These are phyloP conservation scores for Quercus berberidifolia DNA, from an alignment of 306 rosid genomes.

Conservation along the genomic window DNA sequence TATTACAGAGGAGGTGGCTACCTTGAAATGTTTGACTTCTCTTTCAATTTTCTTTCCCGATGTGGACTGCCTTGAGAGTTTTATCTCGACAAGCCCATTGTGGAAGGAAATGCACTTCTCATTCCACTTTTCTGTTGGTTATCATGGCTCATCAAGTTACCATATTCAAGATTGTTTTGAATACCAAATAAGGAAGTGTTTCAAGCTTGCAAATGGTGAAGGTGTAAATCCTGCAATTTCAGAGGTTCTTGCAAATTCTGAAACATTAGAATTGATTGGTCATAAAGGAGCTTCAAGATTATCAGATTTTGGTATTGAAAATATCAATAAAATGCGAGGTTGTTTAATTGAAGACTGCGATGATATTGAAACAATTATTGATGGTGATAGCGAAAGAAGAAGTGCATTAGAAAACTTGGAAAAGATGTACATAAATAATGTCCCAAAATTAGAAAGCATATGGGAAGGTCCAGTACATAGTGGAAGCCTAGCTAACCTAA, in stretches of 20 bases:
- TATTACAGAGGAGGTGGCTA: conserved; percentile 12
- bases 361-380: background rate
- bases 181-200: conserved; percentile 8
- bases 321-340: conserved; percentile 13
- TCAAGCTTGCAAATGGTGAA: conserved; percentile 17
- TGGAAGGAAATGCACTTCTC: background rate
- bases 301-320: conserved; percentile 6
- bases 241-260: conserved; percentile 16
- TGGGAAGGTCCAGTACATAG: conserved; percentile 6
- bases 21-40: background rate
- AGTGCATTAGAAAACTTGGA: conserved; percentile 22
- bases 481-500: conserved; percentile 19
- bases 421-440: conserved; percentile 14
- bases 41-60: conserved; percentile 27
- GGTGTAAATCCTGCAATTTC: background rate
- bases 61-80: background rate
- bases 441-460: conserved; percentile 2
- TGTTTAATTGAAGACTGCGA: conserved; percentile 14
- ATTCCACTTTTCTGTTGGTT: conserved; percentile 28
- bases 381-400: background rate
- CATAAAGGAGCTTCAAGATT: conserved; percentile 5
- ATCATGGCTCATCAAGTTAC: conserved; percentile 7
- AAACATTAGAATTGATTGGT: conserved; percentile 23
- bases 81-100: conserved; percentile 7
- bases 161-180: conserved; percentile 24